These are phyloP conservation scores for Micromonas pusilla DNA, from an alignment of 139 green algal species.

Conservation along the genomic window DNA sequence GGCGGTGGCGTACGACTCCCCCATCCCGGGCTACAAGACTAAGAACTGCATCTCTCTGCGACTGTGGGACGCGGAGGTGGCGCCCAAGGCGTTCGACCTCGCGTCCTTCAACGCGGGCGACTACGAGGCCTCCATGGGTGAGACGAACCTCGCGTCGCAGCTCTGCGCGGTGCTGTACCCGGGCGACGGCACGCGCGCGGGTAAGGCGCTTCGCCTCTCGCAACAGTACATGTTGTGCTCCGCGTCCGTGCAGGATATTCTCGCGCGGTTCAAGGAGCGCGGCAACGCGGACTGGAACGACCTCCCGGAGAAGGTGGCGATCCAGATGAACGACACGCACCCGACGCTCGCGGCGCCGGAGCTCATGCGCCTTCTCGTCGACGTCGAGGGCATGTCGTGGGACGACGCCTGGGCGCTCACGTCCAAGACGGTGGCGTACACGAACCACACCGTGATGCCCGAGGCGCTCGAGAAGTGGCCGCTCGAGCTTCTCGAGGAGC, in stretches of 20 bases:
- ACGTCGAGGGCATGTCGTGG: constrained; percentile 82
- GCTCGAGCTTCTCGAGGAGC: constrained; percentile 79
- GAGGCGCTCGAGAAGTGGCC: constrained; percentile 99
- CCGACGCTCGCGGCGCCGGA: constrained; percentile 93
- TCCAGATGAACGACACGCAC: constrained; percentile 99
- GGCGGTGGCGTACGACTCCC: constrained; percentile 67
- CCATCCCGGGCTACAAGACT: constrained; percentile 88
- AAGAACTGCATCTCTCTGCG: constrained; percentile 85
- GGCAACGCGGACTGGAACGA: constrained; percentile 31
- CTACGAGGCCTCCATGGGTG: constrained; percentile 59
- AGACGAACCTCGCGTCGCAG: constrained; percentile 44
- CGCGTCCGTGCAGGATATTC: constrained; percentile 66
- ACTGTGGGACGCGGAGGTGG: constrained; percentile 79
- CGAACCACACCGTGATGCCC: constrained; percentile 97
- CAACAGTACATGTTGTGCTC: constrained; percentile 98
- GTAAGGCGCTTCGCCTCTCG: constrained; percentile 95
- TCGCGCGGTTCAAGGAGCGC: constrained; percentile 34
- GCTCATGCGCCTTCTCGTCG: constrained; percentile 92
- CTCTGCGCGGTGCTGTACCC: constrained; percentile 97
- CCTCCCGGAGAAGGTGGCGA: constrained; percentile 43
- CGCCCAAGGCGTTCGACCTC: constrained; percentile 82
- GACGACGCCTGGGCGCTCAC: constrained; percentile 81
- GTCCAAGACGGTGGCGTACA: constrained; percentile 82
- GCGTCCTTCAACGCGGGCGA: constrained; percentile 68
- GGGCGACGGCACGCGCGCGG: constrained; percentile 86